These are phyloP conservation scores for Limnanthes douglasii DNA, from an alignment of 345 rosid species.

Conservation along the genomic window DNA sequence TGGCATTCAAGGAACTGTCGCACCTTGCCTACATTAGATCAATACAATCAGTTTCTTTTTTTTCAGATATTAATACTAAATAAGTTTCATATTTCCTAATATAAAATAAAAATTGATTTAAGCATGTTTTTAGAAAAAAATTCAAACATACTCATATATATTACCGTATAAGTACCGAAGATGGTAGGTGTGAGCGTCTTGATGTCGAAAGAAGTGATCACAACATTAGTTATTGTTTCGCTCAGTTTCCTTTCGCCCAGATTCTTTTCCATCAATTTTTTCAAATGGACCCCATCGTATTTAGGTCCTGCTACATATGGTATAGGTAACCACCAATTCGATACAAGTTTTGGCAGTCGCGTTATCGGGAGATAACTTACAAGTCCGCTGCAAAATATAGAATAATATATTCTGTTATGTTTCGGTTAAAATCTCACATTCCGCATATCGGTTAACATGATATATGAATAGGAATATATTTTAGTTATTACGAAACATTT, in stretches of 20 bases:
- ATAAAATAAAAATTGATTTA: not conserved
- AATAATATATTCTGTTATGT: too few species aligned
- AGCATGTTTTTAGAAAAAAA: not conserved
- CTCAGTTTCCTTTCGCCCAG: slow-evolving; percentile 30
- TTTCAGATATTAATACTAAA: slow-evolving; percentile 51
- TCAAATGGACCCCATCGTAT: slow-evolving; percentile 46
- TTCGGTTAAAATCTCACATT: too few species aligned
- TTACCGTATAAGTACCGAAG: slow-evolving; percentile 51
- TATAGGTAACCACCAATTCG: too few species aligned
- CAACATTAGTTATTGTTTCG: slow-evolving; percentile 45
- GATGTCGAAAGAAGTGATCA: slow-evolving; percentile 57
- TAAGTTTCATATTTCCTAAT: slow-evolving; percentile 26
- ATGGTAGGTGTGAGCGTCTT: slow-evolving; percentile 49
- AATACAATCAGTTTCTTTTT: slow-evolving; percentile 22
- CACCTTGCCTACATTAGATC: slow-evolving; percentile 13
- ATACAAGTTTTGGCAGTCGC: slow-evolving; percentile 23
- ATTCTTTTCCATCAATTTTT: slow-evolving; percentile 10
- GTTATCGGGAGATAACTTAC: too few species aligned
- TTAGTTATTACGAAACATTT: too few species aligned
- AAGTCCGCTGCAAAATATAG: too few species aligned
- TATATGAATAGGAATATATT: too few species aligned
- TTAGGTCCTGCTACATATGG: too few species aligned
- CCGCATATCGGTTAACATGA: too few species aligned
- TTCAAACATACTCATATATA: not conserved
- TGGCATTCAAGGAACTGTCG: slow-evolving; percentile 22